These are phyloP conservation scores for Aureobasidium sp. DNA, from an alignment of 2,329 filamentous ascomycete genomes.

Conservation along the genomic window DNA sequence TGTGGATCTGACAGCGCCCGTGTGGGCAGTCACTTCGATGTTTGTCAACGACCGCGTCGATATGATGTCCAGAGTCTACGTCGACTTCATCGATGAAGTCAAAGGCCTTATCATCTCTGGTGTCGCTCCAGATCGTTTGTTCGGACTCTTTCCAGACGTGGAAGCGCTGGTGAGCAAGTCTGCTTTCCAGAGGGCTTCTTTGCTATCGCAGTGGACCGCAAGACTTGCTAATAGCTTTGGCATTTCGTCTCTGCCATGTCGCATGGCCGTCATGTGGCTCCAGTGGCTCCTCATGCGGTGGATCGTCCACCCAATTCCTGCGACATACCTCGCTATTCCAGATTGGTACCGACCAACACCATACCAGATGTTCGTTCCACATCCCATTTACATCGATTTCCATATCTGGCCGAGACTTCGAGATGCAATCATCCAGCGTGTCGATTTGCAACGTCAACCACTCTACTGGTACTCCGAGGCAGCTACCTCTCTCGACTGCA, in stretches of 20 bases:
- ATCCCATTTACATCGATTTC: conserved; percentile 42
- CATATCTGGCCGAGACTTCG: conserved; percentile 12
- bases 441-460: conserved; percentile 6
- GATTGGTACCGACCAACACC: conserved; percentile 60
- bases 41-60: background rate
- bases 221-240: conserved; percentile 10
- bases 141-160: background rate
- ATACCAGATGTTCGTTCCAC: conserved; percentile 56
- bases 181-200: background rate
- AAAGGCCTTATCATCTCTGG: background rate
- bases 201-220: conserved; percentile 8
- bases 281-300: conserved; percentile 56
- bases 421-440: conserved; percentile 5
- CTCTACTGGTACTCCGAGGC: conserved; percentile 7
- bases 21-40: conserved; percentile 9
- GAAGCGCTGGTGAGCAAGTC: background rate
- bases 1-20: background rate
- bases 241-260: background rate
- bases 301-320: conserved; percentile 67
- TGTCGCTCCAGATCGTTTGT: conserved; percentile 2
- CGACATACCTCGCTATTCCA: conserved; percentile 70
- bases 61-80: conserved; percentile 6
- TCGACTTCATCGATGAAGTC: background rate
- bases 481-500: conserved; percentile 4
- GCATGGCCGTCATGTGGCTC: conserved; percentile 8